Conservation (phyloP, 2,329 filamentous ascomycete genomes). For the Scedosporium aurantiacum region DNA sequence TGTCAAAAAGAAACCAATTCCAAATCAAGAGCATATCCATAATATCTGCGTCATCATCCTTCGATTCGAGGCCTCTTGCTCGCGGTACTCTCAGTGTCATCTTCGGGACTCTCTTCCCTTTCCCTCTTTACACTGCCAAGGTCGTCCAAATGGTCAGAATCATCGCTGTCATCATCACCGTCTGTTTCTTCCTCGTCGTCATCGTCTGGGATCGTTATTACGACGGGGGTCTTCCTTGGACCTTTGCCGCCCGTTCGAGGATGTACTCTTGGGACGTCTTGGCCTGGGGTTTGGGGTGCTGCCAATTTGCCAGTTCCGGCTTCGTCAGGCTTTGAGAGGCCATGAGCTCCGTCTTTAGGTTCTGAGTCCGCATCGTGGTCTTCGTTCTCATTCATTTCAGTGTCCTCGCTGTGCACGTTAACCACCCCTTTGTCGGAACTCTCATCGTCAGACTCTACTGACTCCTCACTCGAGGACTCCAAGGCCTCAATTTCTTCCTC, state of each 20-base stretch:
- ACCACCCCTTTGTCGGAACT: too few relatives aligned
- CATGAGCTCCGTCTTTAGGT: not conserved
- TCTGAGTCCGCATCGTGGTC: not conserved
- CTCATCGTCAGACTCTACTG: too few relatives aligned
- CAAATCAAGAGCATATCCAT: too few relatives aligned
- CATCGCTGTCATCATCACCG: not conserved
- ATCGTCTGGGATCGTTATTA: not conserved
- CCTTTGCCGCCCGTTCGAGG: not conserved
- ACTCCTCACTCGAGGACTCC: too few relatives aligned
- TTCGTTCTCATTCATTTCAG: not conserved
- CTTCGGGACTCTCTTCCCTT: not conserved
- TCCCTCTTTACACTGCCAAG: not conserved
- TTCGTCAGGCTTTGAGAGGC: not conserved
- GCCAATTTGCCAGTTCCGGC: not conserved
- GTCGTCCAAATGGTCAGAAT: not conserved
- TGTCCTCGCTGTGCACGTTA: not conserved
- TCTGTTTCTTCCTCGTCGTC: too few relatives aligned
- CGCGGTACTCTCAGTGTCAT: not conserved
- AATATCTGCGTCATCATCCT: not conserved
- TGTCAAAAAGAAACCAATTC: too few relatives aligned
- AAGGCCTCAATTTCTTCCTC: too few relatives aligned
- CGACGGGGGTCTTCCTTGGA: not conserved
- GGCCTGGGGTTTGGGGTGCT: too few relatives aligned
- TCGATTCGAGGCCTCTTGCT: not conserved
- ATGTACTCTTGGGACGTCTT: too few relatives aligned